Evolutionary conservation across 129 eudicot genomes (phyloP).

Genomic region (Chrysanthemum makinoi): DNA sequence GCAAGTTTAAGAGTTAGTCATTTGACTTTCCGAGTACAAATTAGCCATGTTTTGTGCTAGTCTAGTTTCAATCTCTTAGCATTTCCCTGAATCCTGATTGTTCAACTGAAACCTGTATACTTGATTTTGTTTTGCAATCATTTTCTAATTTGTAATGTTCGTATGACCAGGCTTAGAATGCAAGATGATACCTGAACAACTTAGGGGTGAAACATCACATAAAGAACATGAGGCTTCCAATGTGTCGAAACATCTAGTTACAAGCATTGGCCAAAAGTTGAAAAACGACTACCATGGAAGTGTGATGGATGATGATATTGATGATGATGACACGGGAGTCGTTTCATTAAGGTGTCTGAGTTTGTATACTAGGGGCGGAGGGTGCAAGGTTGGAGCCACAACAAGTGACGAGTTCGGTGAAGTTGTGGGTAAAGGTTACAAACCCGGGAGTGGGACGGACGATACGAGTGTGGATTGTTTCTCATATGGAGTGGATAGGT

Average conservation of each 20-base stretch:
- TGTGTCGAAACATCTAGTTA: too few species aligned
- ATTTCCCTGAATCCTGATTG: background rate
- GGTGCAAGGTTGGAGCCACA: conserved; percentile 88
- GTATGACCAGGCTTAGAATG: conserved; percentile 20
- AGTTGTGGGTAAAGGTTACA: conserved; percentile 48
- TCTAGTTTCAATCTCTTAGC: too few species aligned
- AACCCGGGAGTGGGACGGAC: background rate
- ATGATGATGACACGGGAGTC: conserved; percentile 6
- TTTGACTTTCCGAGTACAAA: too few species aligned
- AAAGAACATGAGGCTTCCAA: too few species aligned
- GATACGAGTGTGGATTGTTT: too few species aligned
- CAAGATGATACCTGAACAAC: too few species aligned
- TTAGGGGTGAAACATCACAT: too few species aligned
- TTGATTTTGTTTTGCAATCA: conserved; percentile 5
- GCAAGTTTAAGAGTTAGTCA: too few species aligned
- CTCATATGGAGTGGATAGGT: too few species aligned
- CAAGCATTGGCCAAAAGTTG: too few species aligned
- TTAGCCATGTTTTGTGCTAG: too few species aligned
- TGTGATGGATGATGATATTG: conserved; percentile 39
- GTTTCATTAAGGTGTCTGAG: conserved; percentile 71
- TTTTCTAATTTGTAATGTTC: background rate
- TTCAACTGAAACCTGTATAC: background rate
- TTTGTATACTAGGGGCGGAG: conserved; percentile 71
- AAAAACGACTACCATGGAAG: conserved; percentile 8
- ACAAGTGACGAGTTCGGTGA: conserved; percentile 65